phyloP scores from a whole-genome alignment of 1,284 basidiomycete genomes.

The Cryptococcus jaspeensis region DNA sequence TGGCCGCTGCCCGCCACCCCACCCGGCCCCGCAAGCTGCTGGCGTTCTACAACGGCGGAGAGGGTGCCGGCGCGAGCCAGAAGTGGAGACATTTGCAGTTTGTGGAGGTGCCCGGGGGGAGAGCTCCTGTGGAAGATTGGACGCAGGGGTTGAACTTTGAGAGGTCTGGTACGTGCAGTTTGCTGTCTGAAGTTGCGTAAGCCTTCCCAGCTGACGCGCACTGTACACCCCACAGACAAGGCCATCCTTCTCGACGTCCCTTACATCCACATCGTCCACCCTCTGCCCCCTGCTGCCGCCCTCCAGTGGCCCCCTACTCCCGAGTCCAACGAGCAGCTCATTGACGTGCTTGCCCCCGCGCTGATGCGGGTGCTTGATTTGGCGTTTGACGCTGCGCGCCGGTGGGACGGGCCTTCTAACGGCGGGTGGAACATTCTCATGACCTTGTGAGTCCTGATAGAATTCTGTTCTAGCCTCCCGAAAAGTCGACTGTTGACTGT shows the following conservation, averaged over 20 bases:
- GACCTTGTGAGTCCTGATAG: slow-evolving; percentile 58
- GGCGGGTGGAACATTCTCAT: slow-evolving; percentile 73
- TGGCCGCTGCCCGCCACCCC: slow-evolving; percentile 61
- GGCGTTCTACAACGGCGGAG: slow-evolving; percentile 84
- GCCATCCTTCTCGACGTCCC: slow-evolving; percentile 65
- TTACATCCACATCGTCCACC: slow-evolving; percentile 73
- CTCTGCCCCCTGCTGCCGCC: slow-evolving; percentile 51
- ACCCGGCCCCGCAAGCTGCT: slow-evolving; percentile 59
- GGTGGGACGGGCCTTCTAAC: slow-evolving; percentile 31
- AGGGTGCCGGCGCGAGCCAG: slow-evolving; percentile 80
- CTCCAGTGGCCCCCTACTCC: slow-evolving; percentile 56
- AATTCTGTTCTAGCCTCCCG: not conserved
- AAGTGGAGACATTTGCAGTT: slow-evolving; percentile 84
- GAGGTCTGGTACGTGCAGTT: slow-evolving; percentile 56
- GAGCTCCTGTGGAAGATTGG: slow-evolving; percentile 71
- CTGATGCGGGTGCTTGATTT: slow-evolving; percentile 77
- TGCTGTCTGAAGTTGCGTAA: not conserved
- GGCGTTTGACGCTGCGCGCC: slow-evolving; percentile 62
- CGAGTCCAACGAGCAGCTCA: slow-evolving; percentile 51
- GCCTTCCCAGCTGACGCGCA: not conserved
- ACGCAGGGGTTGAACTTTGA: slow-evolving; percentile 62
- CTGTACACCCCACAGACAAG: slow-evolving; percentile 57
- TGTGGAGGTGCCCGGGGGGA: slow-evolving; percentile 60
- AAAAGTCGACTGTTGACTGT: not conserved
- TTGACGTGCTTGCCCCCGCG: slow-evolving; percentile 60